These are phyloP conservation scores for Silybum marianum DNA, from an alignment of 129 eudicot genomes.

Conservation along the genomic window DNA sequence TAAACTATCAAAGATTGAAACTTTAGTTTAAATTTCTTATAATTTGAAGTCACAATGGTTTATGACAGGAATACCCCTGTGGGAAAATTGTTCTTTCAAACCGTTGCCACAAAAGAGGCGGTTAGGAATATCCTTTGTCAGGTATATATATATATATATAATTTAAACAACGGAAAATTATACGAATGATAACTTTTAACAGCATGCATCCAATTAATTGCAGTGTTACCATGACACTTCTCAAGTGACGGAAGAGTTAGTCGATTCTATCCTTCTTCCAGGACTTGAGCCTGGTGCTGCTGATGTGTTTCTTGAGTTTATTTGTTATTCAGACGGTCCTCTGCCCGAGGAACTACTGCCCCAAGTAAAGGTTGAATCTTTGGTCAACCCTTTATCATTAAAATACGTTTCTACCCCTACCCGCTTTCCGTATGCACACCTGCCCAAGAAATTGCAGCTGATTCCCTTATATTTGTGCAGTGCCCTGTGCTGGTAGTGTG, in stretches of 20 bases:
- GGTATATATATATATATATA: conserved; percentile 36
- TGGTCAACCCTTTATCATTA: neutral
- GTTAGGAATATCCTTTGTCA: conserved; percentile 88
- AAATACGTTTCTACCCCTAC: too few species aligned
- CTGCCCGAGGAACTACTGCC: conserved; percentile 96
- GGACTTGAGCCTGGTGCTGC: conserved; percentile 98
- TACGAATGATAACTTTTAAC: neutral
- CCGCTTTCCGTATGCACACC: neutral
- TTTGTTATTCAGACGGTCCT: conserved; percentile 94
- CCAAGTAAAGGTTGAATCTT: conserved; percentile 71
- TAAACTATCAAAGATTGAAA: conserved; percentile 15
- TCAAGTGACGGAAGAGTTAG: conserved; percentile 94
- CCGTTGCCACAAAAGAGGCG: conserved; percentile 76
- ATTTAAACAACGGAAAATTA: neutral
- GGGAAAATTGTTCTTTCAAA: conserved; percentile 71
- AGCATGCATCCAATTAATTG: neutral
- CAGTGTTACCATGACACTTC: conserved; percentile 94
- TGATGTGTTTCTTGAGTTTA: conserved; percentile 95
- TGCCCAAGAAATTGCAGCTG: conserved; percentile 4
- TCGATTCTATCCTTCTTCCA: conserved; percentile 74
- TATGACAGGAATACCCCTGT: conserved; percentile 71
- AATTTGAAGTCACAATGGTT: neutral
- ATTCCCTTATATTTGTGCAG: conserved; percentile 37
- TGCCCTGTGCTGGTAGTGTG: conserved; percentile 93
- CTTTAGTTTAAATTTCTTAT: neutral